phyloP scores from a whole-genome alignment of 2,329 filamentous ascomycete genomes.

The Didymella exigua region DNA sequence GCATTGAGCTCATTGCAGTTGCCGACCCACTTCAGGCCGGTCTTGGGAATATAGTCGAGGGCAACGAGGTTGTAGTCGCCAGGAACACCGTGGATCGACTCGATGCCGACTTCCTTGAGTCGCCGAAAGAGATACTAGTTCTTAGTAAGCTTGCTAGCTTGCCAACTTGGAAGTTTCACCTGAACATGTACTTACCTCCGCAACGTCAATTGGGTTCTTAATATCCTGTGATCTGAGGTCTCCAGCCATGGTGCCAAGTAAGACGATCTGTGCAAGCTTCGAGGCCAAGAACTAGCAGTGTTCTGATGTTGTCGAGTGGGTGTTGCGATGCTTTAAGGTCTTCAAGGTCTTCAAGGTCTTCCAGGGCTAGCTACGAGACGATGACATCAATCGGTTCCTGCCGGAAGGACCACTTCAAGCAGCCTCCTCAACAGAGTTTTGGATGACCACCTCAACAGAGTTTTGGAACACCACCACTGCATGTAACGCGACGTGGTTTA shows the following conservation, averaged over 20 bases:
- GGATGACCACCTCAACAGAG: constrained; percentile 13
- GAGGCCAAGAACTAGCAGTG: neutral
- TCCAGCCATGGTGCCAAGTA: constrained; percentile 38
- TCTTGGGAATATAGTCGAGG: constrained; percentile 63
- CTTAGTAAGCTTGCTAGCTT: constrained; percentile 3
- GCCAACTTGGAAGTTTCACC: neutral
- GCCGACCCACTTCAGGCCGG: constrained; percentile 63
- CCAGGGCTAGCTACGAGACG: neutral
- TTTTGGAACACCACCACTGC: constrained; percentile 14
- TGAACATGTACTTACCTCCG: constrained; percentile 51
- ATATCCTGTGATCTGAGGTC: constrained; percentile 52
- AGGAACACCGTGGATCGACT: constrained; percentile 55
- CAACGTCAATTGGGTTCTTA: constrained; percentile 60
- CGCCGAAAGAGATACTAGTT: constrained; percentile 48
- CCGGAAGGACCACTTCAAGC: constrained; percentile 8
- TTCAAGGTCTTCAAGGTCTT: neutral
- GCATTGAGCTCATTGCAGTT: constrained; percentile 67
- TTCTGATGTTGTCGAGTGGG: constrained; percentile 1
- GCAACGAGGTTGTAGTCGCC: constrained; percentile 55
- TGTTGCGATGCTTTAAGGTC: constrained; percentile 10
- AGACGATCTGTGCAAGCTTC: constrained; percentile 1
- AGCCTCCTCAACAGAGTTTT: constrained; percentile 10
- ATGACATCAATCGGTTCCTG: constrained; percentile 20
- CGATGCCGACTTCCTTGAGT: constrained; percentile 52
- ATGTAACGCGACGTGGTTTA: constrained; percentile 22